phyloP scores from a whole-genome alignment of 352 stramenopile species.

The Phytophthora parvispora region DNA sequence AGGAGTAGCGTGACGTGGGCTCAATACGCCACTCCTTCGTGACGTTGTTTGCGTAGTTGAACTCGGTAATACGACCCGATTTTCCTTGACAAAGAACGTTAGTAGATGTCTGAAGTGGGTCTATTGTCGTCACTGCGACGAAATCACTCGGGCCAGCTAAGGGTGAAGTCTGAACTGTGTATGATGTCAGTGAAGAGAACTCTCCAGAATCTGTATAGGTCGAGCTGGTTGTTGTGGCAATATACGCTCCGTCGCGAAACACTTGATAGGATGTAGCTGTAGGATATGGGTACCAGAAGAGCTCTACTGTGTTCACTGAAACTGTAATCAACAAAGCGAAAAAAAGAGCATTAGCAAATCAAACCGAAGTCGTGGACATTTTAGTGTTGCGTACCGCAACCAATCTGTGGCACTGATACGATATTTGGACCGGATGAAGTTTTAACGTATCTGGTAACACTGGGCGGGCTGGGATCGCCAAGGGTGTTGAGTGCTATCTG shows the following conservation, averaged over 20 bases:
- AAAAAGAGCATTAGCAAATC: background rate
- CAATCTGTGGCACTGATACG: slow-evolving; percentile 31
- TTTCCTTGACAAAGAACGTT: slow-evolving; percentile 33
- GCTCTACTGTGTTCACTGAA: slow-evolving; percentile 34
- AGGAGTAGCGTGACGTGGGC: slow-evolving; percentile 23
- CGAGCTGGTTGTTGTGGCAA: slow-evolving; percentile 14
- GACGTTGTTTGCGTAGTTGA: slow-evolving; percentile 45
- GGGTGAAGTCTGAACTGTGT: slow-evolving; percentile 28
- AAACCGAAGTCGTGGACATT: too few relatives aligned
- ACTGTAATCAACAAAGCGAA: slow-evolving; percentile 26
- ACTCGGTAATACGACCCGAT: slow-evolving; percentile 35
- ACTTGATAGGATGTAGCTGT: slow-evolving; percentile 51
- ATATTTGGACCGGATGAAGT: slow-evolving; percentile 28
- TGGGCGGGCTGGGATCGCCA: slow-evolving; percentile 20
- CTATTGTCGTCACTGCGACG: slow-evolving; percentile 24
- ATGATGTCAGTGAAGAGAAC: slow-evolving; percentile 13
- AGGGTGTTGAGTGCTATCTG: slow-evolving; percentile 28
- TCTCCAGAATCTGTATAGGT: slow-evolving; percentile 19
- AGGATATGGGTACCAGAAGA: slow-evolving; percentile 57
- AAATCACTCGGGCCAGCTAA: slow-evolving; percentile 8
- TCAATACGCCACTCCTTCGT: slow-evolving; percentile 50
- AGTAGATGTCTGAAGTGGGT: background rate
- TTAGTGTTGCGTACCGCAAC: slow-evolving; percentile 39
- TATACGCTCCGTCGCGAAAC: slow-evolving; percentile 31
- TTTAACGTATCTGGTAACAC: slow-evolving; percentile 32